phyloP scores from a whole-genome alignment of 176 grass and related monocot species.

The Carex cristatella region DNA sequence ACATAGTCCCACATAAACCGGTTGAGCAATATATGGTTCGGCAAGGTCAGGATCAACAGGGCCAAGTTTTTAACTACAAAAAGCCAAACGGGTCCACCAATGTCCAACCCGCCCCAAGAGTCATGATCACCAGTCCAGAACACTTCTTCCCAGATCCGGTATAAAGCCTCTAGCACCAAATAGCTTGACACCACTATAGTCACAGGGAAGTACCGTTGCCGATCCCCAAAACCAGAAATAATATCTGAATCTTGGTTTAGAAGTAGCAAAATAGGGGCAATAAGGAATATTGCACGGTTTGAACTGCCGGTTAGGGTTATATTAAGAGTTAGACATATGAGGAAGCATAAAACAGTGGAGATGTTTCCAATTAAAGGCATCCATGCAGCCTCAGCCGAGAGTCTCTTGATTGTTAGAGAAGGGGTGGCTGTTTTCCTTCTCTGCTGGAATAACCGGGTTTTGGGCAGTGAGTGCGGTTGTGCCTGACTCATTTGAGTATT shows the following conservation, averaged over 20 bases:
- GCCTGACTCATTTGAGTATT: slow-evolving; percentile 35
- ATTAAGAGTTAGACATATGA: slow-evolving; percentile 88
- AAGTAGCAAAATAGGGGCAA: slow-evolving; percentile 86
- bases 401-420: slow-evolving; percentile 87
- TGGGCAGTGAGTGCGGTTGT: slow-evolving; percentile 63
- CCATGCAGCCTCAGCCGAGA: slow-evolving; percentile 95
- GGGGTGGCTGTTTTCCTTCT: slow-evolving; percentile 66
- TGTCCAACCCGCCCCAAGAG: slow-evolving; percentile 57
- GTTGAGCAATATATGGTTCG: slow-evolving; percentile 97
- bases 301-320: slow-evolving; percentile 80
- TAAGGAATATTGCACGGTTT: slow-evolving; percentile 89
- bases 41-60: slow-evolving; percentile 77
- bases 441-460: slow-evolving; percentile 77
- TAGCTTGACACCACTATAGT: slow-evolving; percentile 63
- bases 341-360: slow-evolving; percentile 71
- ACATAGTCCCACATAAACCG: slow-evolving; percentile 99
- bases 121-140: slow-evolving; percentile 45
- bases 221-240: slow-evolving; percentile 82
- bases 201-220: slow-evolving; percentile 94
- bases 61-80: slow-evolving; percentile 78
- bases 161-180: slow-evolving; percentile 73
- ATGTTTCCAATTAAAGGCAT: slow-evolving; percentile 97
- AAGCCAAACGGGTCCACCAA: slow-evolving; percentile 77
- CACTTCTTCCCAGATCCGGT: slow-evolving; percentile 75
- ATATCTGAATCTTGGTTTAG: slow-evolving; percentile 98